Evolutionary conservation across 1,284 basidiomycete species (phyloP).

Genomic region (Trichosporon sp.): DNA sequence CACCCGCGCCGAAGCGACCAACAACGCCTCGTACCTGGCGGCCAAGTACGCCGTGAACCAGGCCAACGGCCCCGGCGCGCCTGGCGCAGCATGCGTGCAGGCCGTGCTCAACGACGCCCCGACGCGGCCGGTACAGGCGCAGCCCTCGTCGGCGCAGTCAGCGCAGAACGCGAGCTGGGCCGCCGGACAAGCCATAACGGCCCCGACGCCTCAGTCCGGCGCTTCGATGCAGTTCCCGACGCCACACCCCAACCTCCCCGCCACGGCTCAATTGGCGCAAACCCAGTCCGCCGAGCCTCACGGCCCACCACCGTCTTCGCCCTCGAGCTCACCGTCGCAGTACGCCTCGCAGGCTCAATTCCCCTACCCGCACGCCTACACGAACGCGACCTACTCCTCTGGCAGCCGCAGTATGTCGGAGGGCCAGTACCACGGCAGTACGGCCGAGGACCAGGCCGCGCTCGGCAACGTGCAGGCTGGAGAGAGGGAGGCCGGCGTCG

Average conservation of each 20-base stretch:
- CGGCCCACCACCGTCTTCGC: not conserved
- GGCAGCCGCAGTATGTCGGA: too few relatives aligned
- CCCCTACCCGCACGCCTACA: not conserved
- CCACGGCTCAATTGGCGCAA: not conserved
- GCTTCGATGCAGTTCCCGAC: conserved; percentile 2
- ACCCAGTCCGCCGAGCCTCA: not conserved
- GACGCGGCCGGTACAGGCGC: not conserved
- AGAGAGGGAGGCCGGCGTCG: not conserved
- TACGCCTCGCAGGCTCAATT: not conserved
- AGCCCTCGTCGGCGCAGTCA: not conserved
- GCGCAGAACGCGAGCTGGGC: not conserved
- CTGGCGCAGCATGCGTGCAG: not conserved
- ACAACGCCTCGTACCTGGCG: conserved; percentile 6
- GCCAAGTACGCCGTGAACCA: conserved; percentile 7
- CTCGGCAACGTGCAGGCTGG: not conserved
- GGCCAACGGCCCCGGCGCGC: conserved; percentile 8
- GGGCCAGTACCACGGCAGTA: not conserved
- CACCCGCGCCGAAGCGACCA: conserved; percentile 6
- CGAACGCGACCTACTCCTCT: too few relatives aligned
- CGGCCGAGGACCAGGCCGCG: not conserved
- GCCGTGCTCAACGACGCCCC: conserved; percentile 8
- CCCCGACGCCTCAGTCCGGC: not conserved
- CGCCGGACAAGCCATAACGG: not conserved
- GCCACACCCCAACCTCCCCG: not conserved
- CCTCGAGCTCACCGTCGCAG: too few relatives aligned